Base-by-base conservation (phyloP, 2,329 filamentous ascomycete genomes). In the Magnaporthiopsis poae region DNA sequence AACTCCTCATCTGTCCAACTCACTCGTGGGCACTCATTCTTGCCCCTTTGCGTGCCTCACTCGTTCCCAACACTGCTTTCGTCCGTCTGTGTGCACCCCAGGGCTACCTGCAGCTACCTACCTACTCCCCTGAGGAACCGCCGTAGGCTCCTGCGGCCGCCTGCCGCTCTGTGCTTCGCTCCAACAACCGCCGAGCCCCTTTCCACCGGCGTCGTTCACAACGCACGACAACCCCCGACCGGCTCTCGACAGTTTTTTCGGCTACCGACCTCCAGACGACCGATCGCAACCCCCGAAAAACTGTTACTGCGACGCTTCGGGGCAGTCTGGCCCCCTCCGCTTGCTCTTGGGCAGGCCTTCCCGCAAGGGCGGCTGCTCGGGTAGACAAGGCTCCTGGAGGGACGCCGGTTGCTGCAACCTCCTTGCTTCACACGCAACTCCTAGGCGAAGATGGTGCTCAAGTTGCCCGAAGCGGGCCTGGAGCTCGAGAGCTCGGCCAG, bases 401-500 rank as follows among this genome's bases (percentile, higher is more conserved):
- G 46, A 39, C 21, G 13, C 35, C 18, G 29, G 35, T 46, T 27
- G 62, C 35, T 36, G 62, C 25, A 31, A 29, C 46, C 46, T 13
- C 3, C 62, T 63, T 25, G 62, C 35, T 27, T 13, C 11, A 25
- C 27, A 21, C 36, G 2, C 12, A 35, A 36, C 29, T 64, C 39
- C 25, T n/a, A 35, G 29, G 29, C 33, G 21, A 65, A 69, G 68
- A 78, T 77, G 76, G 72, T 72, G 68, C 80, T 88, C 74, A 78
- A 80, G 70, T 80, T 88, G 68, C 83, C 85, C 71, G 82, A 85
- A 69, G 76, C 78, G 71, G 86, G 86, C 76, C 77, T 88, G 74
- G 76, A 80, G 74, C 78, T 88, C 75, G 83, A 84, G 73, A 80
- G 80, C 76, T 79, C 81, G 69, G 77, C 80, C 70, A 79, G 80